Evolutionary conservation across 495 filamentous ascomycete species (phyloP).

Genomic region (Talaromyces liani): DNA sequence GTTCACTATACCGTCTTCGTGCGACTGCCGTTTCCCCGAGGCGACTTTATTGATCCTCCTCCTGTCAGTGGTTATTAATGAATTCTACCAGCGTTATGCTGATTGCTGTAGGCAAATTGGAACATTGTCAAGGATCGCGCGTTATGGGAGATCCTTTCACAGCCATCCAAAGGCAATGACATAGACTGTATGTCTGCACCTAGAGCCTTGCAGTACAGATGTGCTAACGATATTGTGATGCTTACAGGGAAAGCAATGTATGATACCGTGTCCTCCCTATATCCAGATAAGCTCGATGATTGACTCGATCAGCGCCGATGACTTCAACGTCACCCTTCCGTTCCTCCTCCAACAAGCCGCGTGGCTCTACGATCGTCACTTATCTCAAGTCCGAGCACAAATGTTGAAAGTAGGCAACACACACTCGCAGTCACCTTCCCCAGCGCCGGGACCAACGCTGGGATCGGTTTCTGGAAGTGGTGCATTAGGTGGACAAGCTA

Average conservation of each 20-base stretch:
- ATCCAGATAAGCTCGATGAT: background rate
- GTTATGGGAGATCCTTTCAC: constrained; percentile 86
- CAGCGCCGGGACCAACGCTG: constrained; percentile 20
- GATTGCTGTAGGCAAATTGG: constrained; percentile 50
- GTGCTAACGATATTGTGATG: constrained; percentile 21
- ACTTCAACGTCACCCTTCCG: constrained; percentile 68
- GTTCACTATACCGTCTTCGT: constrained; percentile 60
- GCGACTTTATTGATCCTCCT: constrained; percentile 84
- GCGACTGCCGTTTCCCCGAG: constrained; percentile 77
- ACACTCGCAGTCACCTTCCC: constrained; percentile 36
- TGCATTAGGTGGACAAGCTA: constrained; percentile 45
- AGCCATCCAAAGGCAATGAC: constrained; percentile 61
- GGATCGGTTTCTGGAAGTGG: constrained; percentile 43
- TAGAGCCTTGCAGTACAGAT: background rate
- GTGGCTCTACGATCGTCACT: constrained; percentile 89
- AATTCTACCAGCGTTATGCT: too few relatives aligned
- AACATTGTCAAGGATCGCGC: constrained; percentile 74
- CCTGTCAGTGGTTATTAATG: constrained; percentile 45
- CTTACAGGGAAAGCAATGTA: constrained; percentile 73
- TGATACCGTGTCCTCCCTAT: constrained; percentile 17
- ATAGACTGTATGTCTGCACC: constrained; percentile 62
- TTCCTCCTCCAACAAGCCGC: constrained; percentile 92
- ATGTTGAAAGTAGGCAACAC: constrained; percentile 66
- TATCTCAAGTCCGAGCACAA: constrained; percentile 81
- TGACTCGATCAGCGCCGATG: constrained; percentile 40